phyloP scores from a whole-genome alignment of 768 basidiomycete genomes.

The Amanita rimosa region DNA sequence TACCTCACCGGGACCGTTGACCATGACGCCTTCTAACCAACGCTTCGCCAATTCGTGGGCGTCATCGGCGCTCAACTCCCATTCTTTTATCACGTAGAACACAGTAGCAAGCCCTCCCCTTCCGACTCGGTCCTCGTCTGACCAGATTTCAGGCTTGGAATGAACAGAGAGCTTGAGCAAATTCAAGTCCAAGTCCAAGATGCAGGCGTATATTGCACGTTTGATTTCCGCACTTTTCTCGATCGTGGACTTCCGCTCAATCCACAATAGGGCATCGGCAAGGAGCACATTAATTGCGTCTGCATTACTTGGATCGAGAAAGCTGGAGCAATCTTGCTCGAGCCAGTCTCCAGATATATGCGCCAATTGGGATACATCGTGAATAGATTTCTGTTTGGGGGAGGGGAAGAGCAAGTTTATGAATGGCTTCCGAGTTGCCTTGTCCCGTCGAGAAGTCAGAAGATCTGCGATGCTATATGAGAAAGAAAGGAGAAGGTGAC shows the following conservation, averaged over 20 bases:
- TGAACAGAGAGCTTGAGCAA: background rate
- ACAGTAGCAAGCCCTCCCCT: background rate
- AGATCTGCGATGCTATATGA: background rate
- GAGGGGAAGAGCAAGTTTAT: background rate
- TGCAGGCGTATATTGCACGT: background rate
- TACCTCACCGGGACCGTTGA: too few species aligned
- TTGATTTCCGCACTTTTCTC: background rate
- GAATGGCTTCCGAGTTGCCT: background rate
- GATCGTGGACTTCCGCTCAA: background rate
- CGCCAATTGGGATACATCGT: background rate
- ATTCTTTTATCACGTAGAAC: background rate
- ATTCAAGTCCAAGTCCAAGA: constrained; percentile 1
- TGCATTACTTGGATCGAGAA: background rate
- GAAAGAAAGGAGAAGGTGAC: background rate
- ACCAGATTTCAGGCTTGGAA: background rate
- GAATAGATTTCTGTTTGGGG: background rate
- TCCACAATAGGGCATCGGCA: background rate
- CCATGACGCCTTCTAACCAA: background rate
- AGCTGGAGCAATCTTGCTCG: background rate
- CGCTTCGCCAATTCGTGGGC: too few species aligned
- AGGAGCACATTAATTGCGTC: background rate
- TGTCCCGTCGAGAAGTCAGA: background rate
- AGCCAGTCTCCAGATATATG: background rate
- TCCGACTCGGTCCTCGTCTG: background rate
- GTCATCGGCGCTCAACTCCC: background rate